Evolutionary conservation across 306 rosid genomes (phyloP).

Genomic region (Malus sieversii): DNA sequence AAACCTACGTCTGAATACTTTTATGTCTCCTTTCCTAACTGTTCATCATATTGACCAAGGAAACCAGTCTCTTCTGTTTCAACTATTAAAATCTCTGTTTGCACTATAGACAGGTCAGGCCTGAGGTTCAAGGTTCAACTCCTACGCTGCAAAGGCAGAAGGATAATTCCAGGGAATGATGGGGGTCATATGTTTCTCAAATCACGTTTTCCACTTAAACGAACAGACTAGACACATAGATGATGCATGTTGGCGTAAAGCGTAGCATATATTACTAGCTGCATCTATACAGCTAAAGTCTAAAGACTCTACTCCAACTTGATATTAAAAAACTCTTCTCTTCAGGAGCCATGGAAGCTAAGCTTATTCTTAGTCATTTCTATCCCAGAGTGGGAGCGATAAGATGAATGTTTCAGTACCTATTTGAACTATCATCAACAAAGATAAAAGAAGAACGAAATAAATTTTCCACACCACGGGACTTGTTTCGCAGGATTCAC

Average conservation of each 20-base stretch:
- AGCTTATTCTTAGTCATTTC: not conserved
- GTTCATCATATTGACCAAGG: not conserved
- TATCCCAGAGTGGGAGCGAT: not conserved
- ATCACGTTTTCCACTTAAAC: not conserved
- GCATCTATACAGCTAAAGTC: not conserved
- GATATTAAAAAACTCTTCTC: not conserved
- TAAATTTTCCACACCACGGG: not conserved
- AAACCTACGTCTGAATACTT: not conserved
- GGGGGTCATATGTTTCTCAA: not conserved
- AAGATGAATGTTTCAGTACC: not conserved
- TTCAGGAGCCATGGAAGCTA: conserved; percentile 2
- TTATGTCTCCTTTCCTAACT: not conserved
- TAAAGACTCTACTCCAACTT: not conserved
- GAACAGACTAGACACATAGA: too few relatives aligned
- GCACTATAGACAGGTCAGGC: not conserved
- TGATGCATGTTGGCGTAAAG: not conserved
- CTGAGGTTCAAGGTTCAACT: not conserved
- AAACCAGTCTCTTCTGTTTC: not conserved
- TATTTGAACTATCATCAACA: not conserved
- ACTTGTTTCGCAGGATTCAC: not conserved
- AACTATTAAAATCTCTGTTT: not conserved
- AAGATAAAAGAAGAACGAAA: not conserved
- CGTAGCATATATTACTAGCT: not conserved
- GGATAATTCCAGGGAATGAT: not conserved
- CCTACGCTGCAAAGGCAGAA: not conserved